Evolutionary conservation across 1,284 basidiomycete species (phyloP).

Genomic region (Ustilago shanxiensis): DNA sequence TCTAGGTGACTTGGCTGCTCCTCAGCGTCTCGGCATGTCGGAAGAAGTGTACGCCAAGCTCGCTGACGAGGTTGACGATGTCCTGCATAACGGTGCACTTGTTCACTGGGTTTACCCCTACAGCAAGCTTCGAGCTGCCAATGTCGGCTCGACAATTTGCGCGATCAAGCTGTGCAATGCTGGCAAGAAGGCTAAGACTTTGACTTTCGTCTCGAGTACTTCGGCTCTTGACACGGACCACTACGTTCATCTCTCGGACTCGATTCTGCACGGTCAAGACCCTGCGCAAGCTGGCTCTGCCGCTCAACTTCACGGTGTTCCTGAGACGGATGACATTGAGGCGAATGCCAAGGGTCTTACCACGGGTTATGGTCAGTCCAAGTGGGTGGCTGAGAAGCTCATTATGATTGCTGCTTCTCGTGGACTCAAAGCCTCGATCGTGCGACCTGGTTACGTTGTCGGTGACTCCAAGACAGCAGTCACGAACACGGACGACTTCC

Average conservation of each 20-base stretch:
- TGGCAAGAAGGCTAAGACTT: constrained; percentile 76
- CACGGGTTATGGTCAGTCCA: constrained; percentile 95
- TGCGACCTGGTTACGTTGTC: constrained; percentile 95
- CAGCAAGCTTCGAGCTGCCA: constrained; percentile 88
- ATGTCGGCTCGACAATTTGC: constrained; percentile 89
- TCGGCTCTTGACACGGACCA: constrained; percentile 91
- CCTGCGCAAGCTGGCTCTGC: constrained; percentile 28
- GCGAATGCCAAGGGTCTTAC: constrained; percentile 82
- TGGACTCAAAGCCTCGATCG: constrained; percentile 87
- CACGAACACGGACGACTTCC: constrained; percentile 98
- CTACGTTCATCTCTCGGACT: constrained; percentile 88
- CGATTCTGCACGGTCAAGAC: constrained; percentile 50
- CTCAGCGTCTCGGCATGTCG: constrained; percentile 81
- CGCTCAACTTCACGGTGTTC: constrained; percentile 76
- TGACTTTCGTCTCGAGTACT: constrained; percentile 95
- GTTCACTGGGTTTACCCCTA: constrained; percentile 99
- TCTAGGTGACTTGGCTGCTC: constrained; percentile 84
- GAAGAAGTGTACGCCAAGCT: constrained; percentile 79
- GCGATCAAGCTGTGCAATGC: constrained; percentile 82
- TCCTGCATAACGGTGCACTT: constrained; percentile 96
- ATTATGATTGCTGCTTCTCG: constrained; percentile 89
- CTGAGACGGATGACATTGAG: constrained; percentile 91
- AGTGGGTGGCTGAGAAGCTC: constrained; percentile 98
- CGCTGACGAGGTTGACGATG: constrained; percentile 81
- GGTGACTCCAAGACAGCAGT: constrained; percentile 85